Base-by-base conservation (phyloP, 2,329 filamentous ascomycete genomes). In the Xylaria sp. region DNA sequence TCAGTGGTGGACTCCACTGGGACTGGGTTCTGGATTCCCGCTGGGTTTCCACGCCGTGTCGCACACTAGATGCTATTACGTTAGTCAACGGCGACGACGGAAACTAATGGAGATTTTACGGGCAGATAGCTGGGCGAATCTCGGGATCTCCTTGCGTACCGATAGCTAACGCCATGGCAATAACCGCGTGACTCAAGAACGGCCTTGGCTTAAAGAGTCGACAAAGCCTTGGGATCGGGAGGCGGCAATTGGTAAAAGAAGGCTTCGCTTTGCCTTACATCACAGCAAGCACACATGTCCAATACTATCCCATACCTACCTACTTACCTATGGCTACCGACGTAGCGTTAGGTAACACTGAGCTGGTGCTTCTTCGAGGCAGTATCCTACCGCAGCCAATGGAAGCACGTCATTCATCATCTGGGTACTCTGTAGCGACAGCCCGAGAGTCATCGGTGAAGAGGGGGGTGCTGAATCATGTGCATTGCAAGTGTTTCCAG, bases 91-190 rank as follows among this genome's bases (percentile, higher is more conserved):
- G 65, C 67, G 69, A 64, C 51, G 61, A 60, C 60, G 69, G 69
- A 68, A 71, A 50, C 60, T 48, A 66, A 63, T 66, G 68, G 57
- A 61, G 55, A 69, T 54, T 67, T 57, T 63, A 69, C 50, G 59
- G 58, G 62, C 53, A 65, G 61, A 65, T 62, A 27, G 61, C 60
- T 76, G 75, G 74, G 72, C 73, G 67, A 75, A 77, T 69, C 74
- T 77, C 75, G 75, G 75, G 48, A 77, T 77, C 73, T 75, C 42
- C 69, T 65, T 57, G 24, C 61, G 32, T 34, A 36, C 34, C 34
- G 57, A 67, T 60, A 51, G 54, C 11, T 39, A 42, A 53, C 19
- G 39, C 50, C 64, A 53, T 27, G 57, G 42, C 57, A 56, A 61
- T 56, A 64, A 53, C 51, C 55, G 59, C 17, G 58, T 65, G 64